A percentile compares a stretch with the other conserved stretches of the same genome.
These are phyloP conservation scores for Penicillium psychrosexuale DNA, from an alignment of 2,329 filamentous ascomycete species.

Conservation along the genomic window DNA sequence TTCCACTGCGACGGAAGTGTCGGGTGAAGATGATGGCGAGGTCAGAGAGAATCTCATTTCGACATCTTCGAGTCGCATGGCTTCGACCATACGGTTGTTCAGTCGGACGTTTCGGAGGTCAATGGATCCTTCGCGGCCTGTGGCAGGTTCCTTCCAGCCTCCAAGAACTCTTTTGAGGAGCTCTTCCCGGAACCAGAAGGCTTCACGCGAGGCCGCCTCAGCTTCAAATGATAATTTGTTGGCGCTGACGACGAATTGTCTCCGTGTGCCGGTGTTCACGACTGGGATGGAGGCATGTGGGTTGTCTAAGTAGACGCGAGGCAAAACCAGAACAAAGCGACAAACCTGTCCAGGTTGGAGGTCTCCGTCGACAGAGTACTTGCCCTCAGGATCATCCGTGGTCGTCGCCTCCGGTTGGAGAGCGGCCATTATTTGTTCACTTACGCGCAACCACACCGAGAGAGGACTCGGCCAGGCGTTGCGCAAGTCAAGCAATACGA, in stretches of 20 bases:
- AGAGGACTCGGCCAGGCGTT: constrained; percentile 88
- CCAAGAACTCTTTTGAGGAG: constrained; percentile 69
- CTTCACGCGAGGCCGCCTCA: constrained; percentile 73
- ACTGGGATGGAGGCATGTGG: constrained; percentile 75
- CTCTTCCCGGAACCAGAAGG: constrained; percentile 87
- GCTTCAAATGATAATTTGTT: constrained; percentile 74
- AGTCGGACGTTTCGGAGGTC: constrained; percentile 75
- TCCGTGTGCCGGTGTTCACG: constrained; percentile 74
- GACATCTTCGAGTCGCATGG: constrained; percentile 75
- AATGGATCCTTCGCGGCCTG: constrained; percentile 62
- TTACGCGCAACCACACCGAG: constrained; percentile 58
- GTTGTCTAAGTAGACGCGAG: constrained; percentile 71
- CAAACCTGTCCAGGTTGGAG: constrained; percentile 62
- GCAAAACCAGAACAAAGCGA: constrained; percentile 72
- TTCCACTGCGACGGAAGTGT: constrained; percentile 24
- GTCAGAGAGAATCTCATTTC: constrained; percentile 55
- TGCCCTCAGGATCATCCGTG: constrained; percentile 23
- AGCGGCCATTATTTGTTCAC: constrained; percentile 24
- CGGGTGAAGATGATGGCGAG: constrained; percentile 33
- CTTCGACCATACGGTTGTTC: constrained; percentile 75
- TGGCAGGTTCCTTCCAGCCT: constrained; percentile 65
- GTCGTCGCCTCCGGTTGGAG: constrained; percentile 5
- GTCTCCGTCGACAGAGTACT: constrained; percentile 42
- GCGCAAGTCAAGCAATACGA: constrained; percentile 77
- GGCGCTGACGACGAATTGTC: constrained; percentile 88